Evolutionary conservation across 2,329 filamentous ascomycete species (phyloP).

Genomic region (Fusarium phyllophilum): DNA sequence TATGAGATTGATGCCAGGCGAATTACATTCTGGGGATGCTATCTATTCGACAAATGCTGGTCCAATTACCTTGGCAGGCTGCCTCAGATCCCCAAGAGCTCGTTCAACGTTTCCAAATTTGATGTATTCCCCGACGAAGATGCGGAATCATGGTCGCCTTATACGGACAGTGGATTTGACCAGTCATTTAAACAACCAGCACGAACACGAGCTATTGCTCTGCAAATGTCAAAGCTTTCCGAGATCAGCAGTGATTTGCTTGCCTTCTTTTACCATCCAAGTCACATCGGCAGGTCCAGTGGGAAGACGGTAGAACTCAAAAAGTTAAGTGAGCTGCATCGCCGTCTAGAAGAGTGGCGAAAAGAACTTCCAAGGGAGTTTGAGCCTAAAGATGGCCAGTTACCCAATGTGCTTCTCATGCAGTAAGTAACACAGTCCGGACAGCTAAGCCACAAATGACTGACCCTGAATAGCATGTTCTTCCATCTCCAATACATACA

Average conservation of each 20-base stretch:
- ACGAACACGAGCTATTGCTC: constrained; percentile 80
- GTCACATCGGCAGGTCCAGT: constrained; percentile 68
- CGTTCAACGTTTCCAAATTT: constrained; percentile 86
- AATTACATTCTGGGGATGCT: constrained; percentile 98
- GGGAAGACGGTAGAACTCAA: constrained; percentile 88
- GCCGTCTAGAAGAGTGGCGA: constrained; percentile 89
- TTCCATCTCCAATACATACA: constrained; percentile 96
- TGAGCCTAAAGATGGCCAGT: constrained; percentile 86
- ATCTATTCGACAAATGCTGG: constrained; percentile 99
- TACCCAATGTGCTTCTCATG: constrained; percentile 81
- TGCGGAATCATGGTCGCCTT: constrained; percentile 84
- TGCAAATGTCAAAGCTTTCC: constrained; percentile 84
- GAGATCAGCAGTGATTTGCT: constrained; percentile 95
- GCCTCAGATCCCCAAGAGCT: constrained; percentile 82
- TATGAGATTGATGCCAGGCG: constrained; percentile 88
- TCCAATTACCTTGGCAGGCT: constrained; percentile 95
- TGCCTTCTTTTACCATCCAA: constrained; percentile 90
- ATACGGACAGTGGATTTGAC: constrained; percentile 84
- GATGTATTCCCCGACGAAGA: constrained; percentile 94
- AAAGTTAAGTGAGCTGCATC: constrained; percentile 91
- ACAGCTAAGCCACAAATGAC: background rate
- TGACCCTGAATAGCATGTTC: constrained; percentile 78
- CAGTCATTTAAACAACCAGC: constrained; percentile 80
- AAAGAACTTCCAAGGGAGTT: constrained; percentile 85
- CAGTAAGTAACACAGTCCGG: constrained; percentile 72